Evolutionary conservation across 352 stramenopile genomes (phyloP), one percentile per base, ranked within the genome.

Genomic region (Phytophthora foliorum): DNA sequence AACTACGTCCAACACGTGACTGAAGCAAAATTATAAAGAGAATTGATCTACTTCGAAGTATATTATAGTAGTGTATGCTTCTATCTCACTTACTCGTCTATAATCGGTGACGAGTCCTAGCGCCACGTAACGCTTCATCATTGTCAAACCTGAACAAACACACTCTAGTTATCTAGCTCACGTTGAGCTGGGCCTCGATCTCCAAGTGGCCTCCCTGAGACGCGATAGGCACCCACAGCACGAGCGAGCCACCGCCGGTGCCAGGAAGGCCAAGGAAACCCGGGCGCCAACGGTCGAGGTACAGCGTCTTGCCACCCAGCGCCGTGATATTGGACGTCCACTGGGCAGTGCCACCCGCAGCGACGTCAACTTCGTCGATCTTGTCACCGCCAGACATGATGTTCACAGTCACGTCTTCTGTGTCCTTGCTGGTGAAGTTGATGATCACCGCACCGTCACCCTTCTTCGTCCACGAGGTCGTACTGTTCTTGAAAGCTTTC

Each of bases 271-370:
- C 78, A 7, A 89, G 61, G 45, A 89, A 68, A 31, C 80, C 80
- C 2, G 78, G 74, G 24, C 82, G 82, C 78, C 80, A 90, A 29
- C 82, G 84, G 62, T 90, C 82, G 49, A 91, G 27, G 65, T 90
- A 92, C 53, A 91, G 14, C 10, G 84, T 92, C 72, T 91, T 92
- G 51, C 82, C 76, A 45, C 76, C 60, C 21, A 88, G 74, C 1
- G 56, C 60, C 9, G 61, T 59, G 14, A 84, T 63, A 9, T 44
- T 75, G 39, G 73, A 75, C 8, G 29, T 78, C 79, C 79, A 88
- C 24, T 68, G 36, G 22, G 58, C 77, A 5, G 61, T 81, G 13
- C 29, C n/a, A 10, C 79, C 79, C 31, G 66, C 68, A 19, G 69
- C 63, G 16, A 88, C 54, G 3, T 72, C 34, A 11, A 88, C 75